Evolutionary conservation across 768 basidiomycete species (phyloP).

Genomic region (Rhodotorula paludigena): DNA sequence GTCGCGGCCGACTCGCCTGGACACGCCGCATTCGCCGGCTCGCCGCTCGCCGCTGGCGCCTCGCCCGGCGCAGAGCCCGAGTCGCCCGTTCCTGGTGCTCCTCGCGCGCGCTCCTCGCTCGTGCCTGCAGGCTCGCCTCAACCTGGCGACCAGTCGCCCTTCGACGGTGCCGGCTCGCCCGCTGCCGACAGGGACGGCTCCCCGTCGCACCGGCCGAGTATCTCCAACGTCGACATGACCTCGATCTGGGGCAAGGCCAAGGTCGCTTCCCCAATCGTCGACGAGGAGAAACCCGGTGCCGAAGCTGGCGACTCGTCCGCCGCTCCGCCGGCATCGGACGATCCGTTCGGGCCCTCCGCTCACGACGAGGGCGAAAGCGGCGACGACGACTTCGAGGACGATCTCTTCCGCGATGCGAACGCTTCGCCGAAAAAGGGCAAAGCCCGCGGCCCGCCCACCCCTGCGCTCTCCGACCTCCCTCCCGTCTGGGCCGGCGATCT

Average conservation of each 20-base stretch:
- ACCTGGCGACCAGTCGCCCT: neutral
- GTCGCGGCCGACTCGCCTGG: neutral
- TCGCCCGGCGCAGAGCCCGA: neutral
- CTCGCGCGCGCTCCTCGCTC: neutral
- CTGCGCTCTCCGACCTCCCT: constrained; percentile 23
- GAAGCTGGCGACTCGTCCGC: neutral
- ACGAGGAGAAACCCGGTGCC: neutral
- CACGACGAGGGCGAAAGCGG: constrained; percentile 43
- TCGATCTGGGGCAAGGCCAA: constrained; percentile 40
- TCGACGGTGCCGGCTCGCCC: neutral
- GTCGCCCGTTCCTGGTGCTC: neutral
- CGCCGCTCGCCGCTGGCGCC: neutral
- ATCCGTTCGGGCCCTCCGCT: neutral
- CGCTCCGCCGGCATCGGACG: neutral
- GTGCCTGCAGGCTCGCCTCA: neutral
- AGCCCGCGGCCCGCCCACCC: neutral
- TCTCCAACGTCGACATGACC: constrained; percentile 39
- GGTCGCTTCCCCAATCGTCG: constrained; percentile 23
- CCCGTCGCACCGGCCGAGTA: constrained; percentile 7
- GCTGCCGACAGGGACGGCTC: too few species aligned
- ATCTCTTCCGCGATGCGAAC: constrained; percentile 54
- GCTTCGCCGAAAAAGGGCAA: constrained; percentile 6
- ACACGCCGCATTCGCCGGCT: neutral
- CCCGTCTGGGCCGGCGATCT: constrained; percentile 39
- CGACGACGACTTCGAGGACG: constrained; percentile 82